phyloP scores from a whole-genome alignment of 75 land plant species.

The Azolla pinnata region DNA sequence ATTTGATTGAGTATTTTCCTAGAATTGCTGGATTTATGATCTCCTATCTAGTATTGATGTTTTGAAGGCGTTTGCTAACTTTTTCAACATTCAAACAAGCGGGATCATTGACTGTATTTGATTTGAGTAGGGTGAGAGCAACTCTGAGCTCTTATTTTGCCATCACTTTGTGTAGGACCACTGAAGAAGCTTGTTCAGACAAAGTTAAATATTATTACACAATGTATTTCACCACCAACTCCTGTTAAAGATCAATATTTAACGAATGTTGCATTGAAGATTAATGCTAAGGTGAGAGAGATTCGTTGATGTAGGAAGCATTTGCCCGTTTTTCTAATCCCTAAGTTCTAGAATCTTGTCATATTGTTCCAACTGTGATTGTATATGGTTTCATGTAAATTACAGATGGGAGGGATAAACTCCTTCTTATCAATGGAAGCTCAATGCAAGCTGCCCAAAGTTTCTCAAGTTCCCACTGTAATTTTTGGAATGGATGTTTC shows the following conservation, averaged over 20 bases:
- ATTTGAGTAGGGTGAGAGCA: neutral
- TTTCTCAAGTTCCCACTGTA: constrained; percentile 57
- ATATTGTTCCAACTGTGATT: neutral
- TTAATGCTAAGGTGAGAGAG: constrained; percentile 70
- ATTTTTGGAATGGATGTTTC: constrained; percentile 98
- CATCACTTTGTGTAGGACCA: constrained; percentile 42
- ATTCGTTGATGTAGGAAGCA: neutral
- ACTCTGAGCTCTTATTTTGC: neutral
- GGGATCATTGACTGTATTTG: neutral
- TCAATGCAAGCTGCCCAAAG: constrained; percentile 26
- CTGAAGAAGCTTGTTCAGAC: constrained; percentile 64
- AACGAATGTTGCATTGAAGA: constrained; percentile 79
- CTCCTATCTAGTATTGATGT: too few species aligned
- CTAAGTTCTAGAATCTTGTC: neutral
- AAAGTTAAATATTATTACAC: constrained; percentile 62
- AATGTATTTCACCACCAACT: constrained; percentile 59
- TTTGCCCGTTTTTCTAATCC: neutral
- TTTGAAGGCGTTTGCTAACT: too few species aligned
- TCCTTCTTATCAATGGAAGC: constrained; percentile 41
- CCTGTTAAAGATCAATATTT: constrained; percentile 70
- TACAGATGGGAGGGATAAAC: constrained; percentile 82
- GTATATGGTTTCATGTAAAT: too few species aligned
- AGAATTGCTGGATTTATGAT: too few species aligned
- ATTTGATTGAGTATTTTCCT: too few species aligned
- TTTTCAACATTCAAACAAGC: neutral